Conservation (phyloP, 2,329 filamentous ascomycete genomes). For the Talaromyces sp. region DNA sequence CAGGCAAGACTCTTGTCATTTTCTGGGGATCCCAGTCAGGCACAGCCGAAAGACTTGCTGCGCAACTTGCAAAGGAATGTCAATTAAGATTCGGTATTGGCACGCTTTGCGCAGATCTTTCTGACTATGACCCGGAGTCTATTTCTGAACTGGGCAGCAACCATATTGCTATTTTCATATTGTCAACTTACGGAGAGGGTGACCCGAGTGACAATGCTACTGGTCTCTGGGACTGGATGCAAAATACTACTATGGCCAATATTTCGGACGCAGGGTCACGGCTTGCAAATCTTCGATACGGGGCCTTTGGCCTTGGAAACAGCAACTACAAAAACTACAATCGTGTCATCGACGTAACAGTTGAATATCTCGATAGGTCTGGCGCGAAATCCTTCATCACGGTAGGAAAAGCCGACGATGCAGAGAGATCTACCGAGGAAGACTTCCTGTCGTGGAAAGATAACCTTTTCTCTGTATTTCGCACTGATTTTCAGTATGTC, state of each 20-base stretch:
- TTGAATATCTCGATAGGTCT: not conserved
- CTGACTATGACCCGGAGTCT: constrained; percentile 14
- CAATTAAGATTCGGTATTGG: constrained; percentile 4
- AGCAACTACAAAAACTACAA: constrained; percentile 46
- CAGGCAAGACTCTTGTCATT: constrained; percentile 10
- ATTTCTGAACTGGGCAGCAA: constrained; percentile 14
- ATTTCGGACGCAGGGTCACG: not conserved
- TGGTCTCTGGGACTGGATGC: constrained; percentile 30
- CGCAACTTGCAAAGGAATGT: constrained; percentile 14
- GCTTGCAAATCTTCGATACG: constrained; percentile 29
- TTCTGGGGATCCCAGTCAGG: constrained; percentile 21
- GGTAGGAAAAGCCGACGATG: constrained; percentile 35
- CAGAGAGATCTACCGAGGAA: constrained; percentile 38
- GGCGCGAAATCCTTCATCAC: not conserved
- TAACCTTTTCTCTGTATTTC: constrained; percentile 26
- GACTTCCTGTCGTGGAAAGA: constrained; percentile 40
- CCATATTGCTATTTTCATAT: constrained; percentile 29
- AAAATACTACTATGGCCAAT: constrained; percentile 14
- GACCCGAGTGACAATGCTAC: constrained; percentile 35
- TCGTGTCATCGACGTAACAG: constrained; percentile 21
- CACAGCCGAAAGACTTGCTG: constrained; percentile 15
- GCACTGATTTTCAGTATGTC: constrained; percentile 1
- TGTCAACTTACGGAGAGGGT: constrained; percentile 35
- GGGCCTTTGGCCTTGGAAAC: constrained; percentile 43
- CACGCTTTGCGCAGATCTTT: constrained; percentile 13